Base-by-base conservation (phyloP, 768 basidiomycete species). In the Lactifluus volemus region DNA sequence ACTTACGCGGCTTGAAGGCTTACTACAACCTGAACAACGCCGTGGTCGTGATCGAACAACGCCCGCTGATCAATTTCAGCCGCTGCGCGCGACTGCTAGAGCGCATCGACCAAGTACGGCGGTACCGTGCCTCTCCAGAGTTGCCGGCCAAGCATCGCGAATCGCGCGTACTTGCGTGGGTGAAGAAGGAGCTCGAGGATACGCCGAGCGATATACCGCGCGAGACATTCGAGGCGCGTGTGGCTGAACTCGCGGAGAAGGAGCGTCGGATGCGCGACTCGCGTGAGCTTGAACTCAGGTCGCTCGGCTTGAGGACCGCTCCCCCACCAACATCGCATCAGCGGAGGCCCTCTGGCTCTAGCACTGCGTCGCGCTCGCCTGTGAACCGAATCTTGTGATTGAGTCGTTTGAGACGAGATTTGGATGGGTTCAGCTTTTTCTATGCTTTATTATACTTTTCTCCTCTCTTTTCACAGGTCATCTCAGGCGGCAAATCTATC, bases 41-140 rank as follows among this genome's bases (percentile, higher is more conserved):
- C 39, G 45, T 32, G 0, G 39, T 58, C 14, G 5, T 64, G 17
- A 25, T 52, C 30, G 71, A 75, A 36, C 72, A 74, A 21, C 70
- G 65, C 15, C 67, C 69, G 1, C 66, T 79, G 50, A 76, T 81
- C 69, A 78, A 79, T 67, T 79, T 77, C 53, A 61, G 70, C 52
- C 75, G 76, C 45, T 79, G 76, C 58, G 49, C 67, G 54, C 70
- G 71, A 39, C 76, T 78, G 50, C 73, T 73, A 56, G 70, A 74
- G 14, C 71, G 71, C 19, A 67, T 79, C 49, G 72, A 69, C 49
- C 71, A 72, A 30, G 63, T 76, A 8, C 55, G 70, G 6, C 70
- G 70, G 38, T 73, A 72, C 64, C 64, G 67, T 45, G 68, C 74
- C 2, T 73, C 77, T 4, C 19, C 45, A 9, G 69, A 73, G 55